Percentiles rank a stretch among this genome's conserved stretches.
Conservation (phyloP, 768 basidiomycete species). For the Heimioporus sp. region DNA sequence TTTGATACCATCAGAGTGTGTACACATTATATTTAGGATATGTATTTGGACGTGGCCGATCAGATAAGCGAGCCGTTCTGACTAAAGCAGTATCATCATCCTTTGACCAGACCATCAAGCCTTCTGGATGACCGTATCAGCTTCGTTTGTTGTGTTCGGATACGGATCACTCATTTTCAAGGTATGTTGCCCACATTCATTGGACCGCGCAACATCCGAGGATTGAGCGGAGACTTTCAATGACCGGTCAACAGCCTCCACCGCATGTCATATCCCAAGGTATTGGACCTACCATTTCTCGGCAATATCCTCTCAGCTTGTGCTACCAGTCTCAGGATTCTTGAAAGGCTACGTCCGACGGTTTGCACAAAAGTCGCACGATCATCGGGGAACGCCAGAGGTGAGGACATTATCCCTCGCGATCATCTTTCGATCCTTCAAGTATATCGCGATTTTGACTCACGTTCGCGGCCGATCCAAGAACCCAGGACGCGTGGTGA, state of each 20-base stretch:
- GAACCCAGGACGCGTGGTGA: conserved; percentile 89
- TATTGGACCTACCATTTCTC: conserved; percentile 18
- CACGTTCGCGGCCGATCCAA: conserved; percentile 22
- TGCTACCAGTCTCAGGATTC: conserved; percentile 65
- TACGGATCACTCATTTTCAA: conserved; percentile 95
- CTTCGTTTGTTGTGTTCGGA: conserved; percentile 77
- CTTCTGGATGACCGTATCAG: conserved; percentile 6
- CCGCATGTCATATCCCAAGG: conserved; percentile 74
- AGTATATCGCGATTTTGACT: not conserved
- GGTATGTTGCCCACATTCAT: conserved; percentile 28
- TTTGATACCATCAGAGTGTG: no score
- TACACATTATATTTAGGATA: no score
- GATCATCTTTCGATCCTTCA: not conserved
- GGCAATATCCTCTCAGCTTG: not conserved
- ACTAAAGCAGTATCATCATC: no score
- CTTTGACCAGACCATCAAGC: no score
- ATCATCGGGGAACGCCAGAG: conserved; percentile 89
- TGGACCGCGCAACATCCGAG: no score
- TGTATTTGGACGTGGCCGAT: no score
- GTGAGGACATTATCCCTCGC: conserved; percentile 32
- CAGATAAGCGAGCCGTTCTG: no score
- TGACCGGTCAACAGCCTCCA: conserved; percentile 57
- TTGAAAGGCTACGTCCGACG: conserved; percentile 88
- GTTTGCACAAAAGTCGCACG: conserved; percentile 89
- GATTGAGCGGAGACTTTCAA: not conserved